Evolutionary conservation across 2,329 filamentous ascomycete genomes (phyloP).

Genomic region (Trichoderma sp.): DNA sequence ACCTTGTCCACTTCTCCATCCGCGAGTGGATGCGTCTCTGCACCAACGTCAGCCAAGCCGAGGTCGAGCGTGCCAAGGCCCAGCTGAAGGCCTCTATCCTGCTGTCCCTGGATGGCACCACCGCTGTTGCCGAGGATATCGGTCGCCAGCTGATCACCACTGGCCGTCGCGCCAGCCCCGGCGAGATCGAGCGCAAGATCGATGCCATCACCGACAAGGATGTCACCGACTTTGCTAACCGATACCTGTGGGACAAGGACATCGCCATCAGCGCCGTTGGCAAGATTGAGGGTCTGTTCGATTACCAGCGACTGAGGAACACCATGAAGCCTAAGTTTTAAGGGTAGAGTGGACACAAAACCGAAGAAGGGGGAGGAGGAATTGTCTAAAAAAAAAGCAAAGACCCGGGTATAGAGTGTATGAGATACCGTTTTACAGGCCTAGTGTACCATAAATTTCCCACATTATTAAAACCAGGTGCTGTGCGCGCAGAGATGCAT

Average conservation of each 20-base stretch:
- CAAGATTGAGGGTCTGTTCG: slow-evolving; percentile 79
- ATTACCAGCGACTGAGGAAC: slow-evolving; percentile 75
- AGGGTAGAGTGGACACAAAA: slow-evolving; percentile 27
- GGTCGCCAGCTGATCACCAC: slow-evolving; percentile 98
- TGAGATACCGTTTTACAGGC: slow-evolving; percentile 50
- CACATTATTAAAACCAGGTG: slow-evolving; percentile 37
- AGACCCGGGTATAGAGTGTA: slow-evolving; percentile 54
- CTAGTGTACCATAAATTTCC: slow-evolving; percentile 55
- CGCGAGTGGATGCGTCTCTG: slow-evolving; percentile 97
- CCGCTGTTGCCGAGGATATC: slow-evolving; percentile 95
- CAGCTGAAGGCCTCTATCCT: slow-evolving; percentile 99
- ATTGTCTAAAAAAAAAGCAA: slow-evolving; percentile 35
- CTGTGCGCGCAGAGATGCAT: slow-evolving; percentile 30
- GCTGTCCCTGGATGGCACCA: slow-evolving; percentile 94
- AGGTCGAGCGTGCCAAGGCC: slow-evolving; percentile 97
- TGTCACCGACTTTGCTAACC: slow-evolving; percentile 93
- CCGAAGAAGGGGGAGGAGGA: slow-evolving; percentile 26
- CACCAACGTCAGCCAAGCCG: slow-evolving; percentile 79
- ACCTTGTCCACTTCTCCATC: slow-evolving; percentile 96
- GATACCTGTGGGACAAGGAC: slow-evolving; percentile 97
- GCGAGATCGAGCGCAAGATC: slow-evolving; percentile 92
- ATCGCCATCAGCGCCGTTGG: slow-evolving; percentile 91
- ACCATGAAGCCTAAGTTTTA: slow-evolving; percentile 83
- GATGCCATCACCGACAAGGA: slow-evolving; percentile 90
- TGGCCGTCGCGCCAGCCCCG: slow-evolving; percentile 82